Evolutionary conservation across 768 basidiomycete genomes (phyloP).

Genomic region (Hebeloma cylindrosporum): DNA sequence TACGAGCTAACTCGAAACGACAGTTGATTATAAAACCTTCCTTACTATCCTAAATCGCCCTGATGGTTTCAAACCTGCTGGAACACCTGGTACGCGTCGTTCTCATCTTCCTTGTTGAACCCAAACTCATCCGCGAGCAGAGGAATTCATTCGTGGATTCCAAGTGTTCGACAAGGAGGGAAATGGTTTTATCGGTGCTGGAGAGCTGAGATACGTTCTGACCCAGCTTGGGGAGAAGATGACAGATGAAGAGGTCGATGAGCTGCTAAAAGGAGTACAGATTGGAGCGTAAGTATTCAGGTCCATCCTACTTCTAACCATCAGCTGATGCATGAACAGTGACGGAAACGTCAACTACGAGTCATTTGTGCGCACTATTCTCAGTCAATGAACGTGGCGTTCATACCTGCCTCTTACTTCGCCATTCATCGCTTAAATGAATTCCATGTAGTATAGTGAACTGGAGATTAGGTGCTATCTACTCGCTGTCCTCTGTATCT

Average conservation of each 20-base stretch:
- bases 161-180: slow-evolving; percentile 98
- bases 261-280: slow-evolving; percentile 94
- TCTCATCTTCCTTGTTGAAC: background rate
- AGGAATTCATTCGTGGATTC: slow-evolving; percentile 99
- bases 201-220: slow-evolving; percentile 88
- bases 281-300: slow-evolving; percentile 71
- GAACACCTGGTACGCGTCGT: slow-evolving; percentile 76
- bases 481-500: slow-evolving; percentile 51
- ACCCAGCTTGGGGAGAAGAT: slow-evolving; percentile 99
- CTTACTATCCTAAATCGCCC: slow-evolving; percentile 89
- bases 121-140: slow-evolving; percentile 37
- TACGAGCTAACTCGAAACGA: background rate
- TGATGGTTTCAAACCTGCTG: slow-evolving; percentile 96
- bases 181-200: slow-evolving; percentile 88
- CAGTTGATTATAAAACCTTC: slow-evolving; percentile 94
- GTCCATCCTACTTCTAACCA: slow-evolving; percentile 13
- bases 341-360: slow-evolving; percentile 98
- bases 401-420: background rate
- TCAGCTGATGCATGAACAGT: slow-evolving; percentile 38
- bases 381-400: slow-evolving; percentile 61
- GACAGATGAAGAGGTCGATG: slow-evolving; percentile 96
- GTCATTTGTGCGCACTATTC: slow-evolving; percentile 92
- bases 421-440: background rate
- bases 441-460: slow-evolving; percentile 8
- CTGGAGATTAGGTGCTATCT: slow-evolving; percentile 5